These are phyloP conservation scores for Dendrocalamus sinicus DNA, from an alignment of 176 grass and related monocot genomes.

Conservation along the genomic window DNA sequence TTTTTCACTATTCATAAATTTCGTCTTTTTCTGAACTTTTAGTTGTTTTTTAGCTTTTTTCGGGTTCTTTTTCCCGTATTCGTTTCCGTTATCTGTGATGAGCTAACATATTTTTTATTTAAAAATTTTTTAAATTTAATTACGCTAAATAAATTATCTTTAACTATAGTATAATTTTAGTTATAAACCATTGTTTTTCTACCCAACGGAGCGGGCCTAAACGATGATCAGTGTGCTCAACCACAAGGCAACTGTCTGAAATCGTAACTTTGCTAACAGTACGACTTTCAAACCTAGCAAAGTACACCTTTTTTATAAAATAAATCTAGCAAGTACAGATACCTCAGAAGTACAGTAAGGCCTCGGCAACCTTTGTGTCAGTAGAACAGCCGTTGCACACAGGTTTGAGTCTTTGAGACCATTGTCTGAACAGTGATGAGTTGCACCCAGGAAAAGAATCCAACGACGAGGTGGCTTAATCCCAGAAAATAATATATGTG, in stretches of 20 bases:
- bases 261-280: background rate
- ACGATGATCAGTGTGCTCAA: background rate
- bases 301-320: constrained; percentile 10
- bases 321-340: constrained; percentile 22
- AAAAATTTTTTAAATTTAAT: too few relatives aligned
- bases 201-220: too few relatives aligned
- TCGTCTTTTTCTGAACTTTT: too few relatives aligned
- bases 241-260: background rate
- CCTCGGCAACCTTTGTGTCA: background rate
- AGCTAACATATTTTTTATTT: too few relatives aligned
- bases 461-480: background rate
- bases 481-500: background rate
- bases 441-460: background rate
- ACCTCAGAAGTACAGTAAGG: constrained; percentile 9
- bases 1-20: too few relatives aligned
- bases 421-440: background rate
- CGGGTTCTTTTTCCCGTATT: too few relatives aligned
- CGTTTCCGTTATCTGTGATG: too few relatives aligned
- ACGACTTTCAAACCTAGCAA: constrained; percentile 9
- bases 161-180: too few relatives aligned
- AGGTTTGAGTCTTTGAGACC: background rate
- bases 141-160: too few relatives aligned
- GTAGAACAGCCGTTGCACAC: background rate
- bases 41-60: too few relatives aligned
- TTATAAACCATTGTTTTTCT: fast-evolving